Conservation (phyloP, 116 monocot genomes). For the Phalaenopsis hybrid region DNA sequence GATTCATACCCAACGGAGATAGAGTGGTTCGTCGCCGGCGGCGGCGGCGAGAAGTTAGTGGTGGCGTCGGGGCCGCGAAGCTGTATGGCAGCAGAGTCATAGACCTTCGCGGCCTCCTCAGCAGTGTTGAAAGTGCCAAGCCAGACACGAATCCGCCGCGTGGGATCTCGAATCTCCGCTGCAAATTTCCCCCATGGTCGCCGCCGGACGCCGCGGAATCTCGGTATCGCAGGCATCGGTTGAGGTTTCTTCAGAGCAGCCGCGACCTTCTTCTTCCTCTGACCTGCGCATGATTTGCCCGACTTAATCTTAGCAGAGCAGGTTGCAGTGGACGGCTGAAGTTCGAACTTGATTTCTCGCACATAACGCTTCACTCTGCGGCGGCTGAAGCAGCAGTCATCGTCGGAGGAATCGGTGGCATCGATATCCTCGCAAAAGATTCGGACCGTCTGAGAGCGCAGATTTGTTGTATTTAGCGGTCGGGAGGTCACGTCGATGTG, state of each 20-base stretch:
- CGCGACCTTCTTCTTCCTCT: conserved; percentile 9
- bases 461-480: neutral
- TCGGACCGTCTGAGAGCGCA: conserved; percentile 24
- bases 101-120: conserved; percentile 74
- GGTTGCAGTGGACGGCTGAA: neutral
- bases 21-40: neutral
- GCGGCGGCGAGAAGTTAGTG: conserved; percentile 49
- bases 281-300: neutral
- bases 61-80: conserved; percentile 64
- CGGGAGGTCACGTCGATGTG: conserved; percentile 22
- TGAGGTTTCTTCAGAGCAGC: neutral
- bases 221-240: conserved; percentile 7
- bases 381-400: conserved; percentile 13
- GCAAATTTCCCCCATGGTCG: conserved; percentile 91
- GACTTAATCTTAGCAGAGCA: conserved; percentile 8
- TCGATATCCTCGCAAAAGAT: conserved; percentile 51
- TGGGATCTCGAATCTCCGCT: conserved; percentile 87
- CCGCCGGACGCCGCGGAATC: conserved; percentile 73
- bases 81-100: conserved; percentile 57
- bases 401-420: conserved; percentile 51
- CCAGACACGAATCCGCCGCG: conserved; percentile 58
- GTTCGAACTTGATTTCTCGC: conserved; percentile 29
- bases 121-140: conserved; percentile 82
- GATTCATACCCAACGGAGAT: conserved; percentile 26
- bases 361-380: conserved; percentile 34